phyloP scores from a whole-genome alignment of 108 stramenopile genomes.

The Ochromonas danica region DNA sequence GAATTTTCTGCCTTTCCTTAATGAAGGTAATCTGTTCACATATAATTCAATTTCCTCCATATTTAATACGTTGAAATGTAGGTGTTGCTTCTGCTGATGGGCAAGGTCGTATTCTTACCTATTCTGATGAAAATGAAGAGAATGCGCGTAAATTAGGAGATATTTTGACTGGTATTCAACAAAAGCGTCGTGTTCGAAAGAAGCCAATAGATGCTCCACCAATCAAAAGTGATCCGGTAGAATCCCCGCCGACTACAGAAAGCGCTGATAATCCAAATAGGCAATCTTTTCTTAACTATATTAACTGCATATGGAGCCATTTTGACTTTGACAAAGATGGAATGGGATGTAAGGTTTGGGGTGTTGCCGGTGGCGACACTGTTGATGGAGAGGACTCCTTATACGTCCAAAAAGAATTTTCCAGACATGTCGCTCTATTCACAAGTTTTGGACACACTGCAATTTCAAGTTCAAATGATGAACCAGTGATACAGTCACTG shows the following conservation, averaged over 20 bases:
- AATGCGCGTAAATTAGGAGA: constrained; percentile 15
- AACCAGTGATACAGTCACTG: constrained; percentile 15
- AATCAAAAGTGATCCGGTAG: constrained; percentile 15
- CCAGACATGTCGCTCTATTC: constrained; percentile 14
- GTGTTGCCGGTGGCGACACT: constrained; percentile 12
- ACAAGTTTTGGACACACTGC: constrained; percentile 15
- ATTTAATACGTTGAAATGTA: constrained; percentile 17
- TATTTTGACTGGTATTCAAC: constrained; percentile 17
- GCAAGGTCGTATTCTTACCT: constrained; percentile 15
- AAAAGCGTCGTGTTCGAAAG: constrained; percentile 15
- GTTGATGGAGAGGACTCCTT: constrained; percentile 14
- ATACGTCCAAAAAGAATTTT: constrained; percentile 17
- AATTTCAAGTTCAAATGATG: constrained; percentile 17
- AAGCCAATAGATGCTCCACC: constrained; percentile 14
- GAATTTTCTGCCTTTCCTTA: constrained; percentile 16
- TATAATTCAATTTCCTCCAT: constrained; percentile 17
- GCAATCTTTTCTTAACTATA: constrained; percentile 17
- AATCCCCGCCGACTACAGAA: constrained; percentile 8
- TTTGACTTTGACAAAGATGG: constrained; percentile 16
- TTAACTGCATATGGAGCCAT: constrained; percentile 10
- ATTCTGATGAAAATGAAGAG: constrained; percentile 17
- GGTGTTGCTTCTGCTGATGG: constrained; percentile 13
- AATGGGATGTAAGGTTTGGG: constrained; percentile 15
- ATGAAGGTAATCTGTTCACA: constrained; percentile 16
- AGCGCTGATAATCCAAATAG: constrained; percentile 6